Evolutionary conservation across 345 rosid genomes (phyloP).

Genomic region (Chamaenerion angustifolium): DNA sequence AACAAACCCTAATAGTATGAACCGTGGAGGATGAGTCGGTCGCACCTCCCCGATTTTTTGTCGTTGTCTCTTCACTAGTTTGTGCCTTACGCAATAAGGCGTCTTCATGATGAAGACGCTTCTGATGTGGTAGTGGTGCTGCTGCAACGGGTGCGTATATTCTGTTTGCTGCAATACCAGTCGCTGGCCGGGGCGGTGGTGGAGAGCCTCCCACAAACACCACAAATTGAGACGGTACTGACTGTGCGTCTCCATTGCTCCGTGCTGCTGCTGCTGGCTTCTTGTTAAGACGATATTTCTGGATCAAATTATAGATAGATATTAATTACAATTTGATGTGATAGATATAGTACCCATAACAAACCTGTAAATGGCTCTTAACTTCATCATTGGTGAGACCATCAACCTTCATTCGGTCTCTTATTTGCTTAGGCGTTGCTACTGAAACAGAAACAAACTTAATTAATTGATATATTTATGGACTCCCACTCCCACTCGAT

Average conservation of each 20-base stretch:
- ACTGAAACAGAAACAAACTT: constrained; percentile 10
- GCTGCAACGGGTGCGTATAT: constrained; percentile 3
- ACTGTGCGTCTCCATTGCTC: background rate
- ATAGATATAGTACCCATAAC: too few relatives aligned
- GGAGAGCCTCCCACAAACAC: constrained; percentile 5
- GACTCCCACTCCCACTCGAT: too few relatives aligned
- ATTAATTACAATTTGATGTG: too few relatives aligned
- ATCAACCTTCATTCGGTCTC: constrained; percentile 42
- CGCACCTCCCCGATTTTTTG: too few relatives aligned
- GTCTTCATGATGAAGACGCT: too few relatives aligned
- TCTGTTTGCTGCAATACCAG: background rate
- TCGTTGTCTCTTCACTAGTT: too few relatives aligned
- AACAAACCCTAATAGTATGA: too few relatives aligned
- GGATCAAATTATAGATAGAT: background rate
- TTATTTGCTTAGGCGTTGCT: constrained; percentile 47
- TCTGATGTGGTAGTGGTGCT: background rate
- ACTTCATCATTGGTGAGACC: constrained; percentile 45
- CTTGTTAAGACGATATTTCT: constrained; percentile 12
- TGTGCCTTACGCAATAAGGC: too few relatives aligned
- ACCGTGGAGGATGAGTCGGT: too few relatives aligned
- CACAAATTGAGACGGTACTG: constrained; percentile 6
- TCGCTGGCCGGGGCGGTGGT: background rate
- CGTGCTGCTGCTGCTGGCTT: background rate
- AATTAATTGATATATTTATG: background rate
- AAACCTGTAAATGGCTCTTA: constrained; percentile 47